These are phyloP conservation scores for Talaromyces sp. DNA, from an alignment of 2,329 filamentous ascomycete genomes.

Conservation along the genomic window DNA sequence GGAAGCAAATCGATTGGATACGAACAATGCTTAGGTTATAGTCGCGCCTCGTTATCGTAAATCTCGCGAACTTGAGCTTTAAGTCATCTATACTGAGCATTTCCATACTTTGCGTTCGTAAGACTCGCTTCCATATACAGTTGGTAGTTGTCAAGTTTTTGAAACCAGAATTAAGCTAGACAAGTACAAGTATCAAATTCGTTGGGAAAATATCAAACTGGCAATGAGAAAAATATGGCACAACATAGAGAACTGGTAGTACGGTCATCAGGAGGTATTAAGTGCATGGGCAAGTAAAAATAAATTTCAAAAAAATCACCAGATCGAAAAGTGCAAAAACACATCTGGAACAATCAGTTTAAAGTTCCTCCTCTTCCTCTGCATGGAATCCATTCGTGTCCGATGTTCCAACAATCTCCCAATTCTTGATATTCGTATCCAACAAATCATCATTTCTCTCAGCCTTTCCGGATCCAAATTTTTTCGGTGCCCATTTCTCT, in stretches of 20 bases:
- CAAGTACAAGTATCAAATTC: background rate
- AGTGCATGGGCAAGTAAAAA: background rate
- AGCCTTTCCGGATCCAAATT: conserved; percentile 47
- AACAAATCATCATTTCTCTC: conserved; percentile 37
- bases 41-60: background rate
- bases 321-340: background rate
- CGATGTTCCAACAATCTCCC: conserved; percentile 24
- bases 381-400: conserved; percentile 18
- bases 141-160: too few relatives aligned
- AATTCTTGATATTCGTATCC: conserved; percentile 23
- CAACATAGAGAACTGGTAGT: background rate
- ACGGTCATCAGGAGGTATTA: background rate
- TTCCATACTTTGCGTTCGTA: too few relatives aligned
- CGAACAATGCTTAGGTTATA: background rate
- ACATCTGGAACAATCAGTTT: background rate
- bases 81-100: too few relatives aligned
- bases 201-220: too few relatives aligned
- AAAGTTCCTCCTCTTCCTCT: conserved; percentile 24
- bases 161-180: background rate
- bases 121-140: too few relatives aligned
- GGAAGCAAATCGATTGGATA: background rate
- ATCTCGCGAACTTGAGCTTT: background rate
- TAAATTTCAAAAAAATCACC: background rate
- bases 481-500: conserved; percentile 49
- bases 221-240: too few relatives aligned